Conservation (phyloP, 148 eudicot genomes). For the Rhododendron griersonianum region DNA sequence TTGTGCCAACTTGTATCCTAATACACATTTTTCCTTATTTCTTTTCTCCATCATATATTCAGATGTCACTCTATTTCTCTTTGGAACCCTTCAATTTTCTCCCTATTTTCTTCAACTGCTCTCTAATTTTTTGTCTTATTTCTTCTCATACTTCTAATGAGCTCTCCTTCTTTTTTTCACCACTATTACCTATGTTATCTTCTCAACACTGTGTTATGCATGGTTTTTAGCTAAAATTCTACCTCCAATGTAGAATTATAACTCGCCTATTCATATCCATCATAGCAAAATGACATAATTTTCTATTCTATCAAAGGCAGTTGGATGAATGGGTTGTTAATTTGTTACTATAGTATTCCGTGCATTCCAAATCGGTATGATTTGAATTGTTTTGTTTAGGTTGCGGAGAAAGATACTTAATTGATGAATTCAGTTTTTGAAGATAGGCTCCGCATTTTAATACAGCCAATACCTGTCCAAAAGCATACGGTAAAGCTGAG, state of each 20-base stretch:
- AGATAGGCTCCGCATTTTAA: background rate
- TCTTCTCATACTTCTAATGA: background rate
- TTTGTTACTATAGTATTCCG: background rate
- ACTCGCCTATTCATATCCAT: background rate
- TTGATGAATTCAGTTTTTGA: background rate
- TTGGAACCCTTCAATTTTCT: background rate
- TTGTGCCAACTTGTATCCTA: background rate
- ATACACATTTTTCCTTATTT: background rate
- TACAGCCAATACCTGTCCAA: conserved; percentile 48
- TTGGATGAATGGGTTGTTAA: background rate
- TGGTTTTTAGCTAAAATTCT: background rate
- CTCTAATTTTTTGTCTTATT: background rate
- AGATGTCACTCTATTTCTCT: background rate
- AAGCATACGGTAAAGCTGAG: conserved; percentile 61
- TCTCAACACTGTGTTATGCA: background rate
- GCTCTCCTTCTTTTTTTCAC: background rate
- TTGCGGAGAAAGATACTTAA: background rate
- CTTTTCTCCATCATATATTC: background rate
- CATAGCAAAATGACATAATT: background rate
- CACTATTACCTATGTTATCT: background rate
- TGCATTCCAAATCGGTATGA: background rate
- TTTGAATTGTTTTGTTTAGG: background rate
- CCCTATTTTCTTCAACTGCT: background rate
- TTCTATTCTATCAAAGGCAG: background rate
- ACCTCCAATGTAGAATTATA: background rate